Percentiles rank a stretch among this genome's conserved stretches.
Evolutionary conservation across 257 asterid genomes (phyloP).

Genomic region (Solanum boliviense): DNA sequence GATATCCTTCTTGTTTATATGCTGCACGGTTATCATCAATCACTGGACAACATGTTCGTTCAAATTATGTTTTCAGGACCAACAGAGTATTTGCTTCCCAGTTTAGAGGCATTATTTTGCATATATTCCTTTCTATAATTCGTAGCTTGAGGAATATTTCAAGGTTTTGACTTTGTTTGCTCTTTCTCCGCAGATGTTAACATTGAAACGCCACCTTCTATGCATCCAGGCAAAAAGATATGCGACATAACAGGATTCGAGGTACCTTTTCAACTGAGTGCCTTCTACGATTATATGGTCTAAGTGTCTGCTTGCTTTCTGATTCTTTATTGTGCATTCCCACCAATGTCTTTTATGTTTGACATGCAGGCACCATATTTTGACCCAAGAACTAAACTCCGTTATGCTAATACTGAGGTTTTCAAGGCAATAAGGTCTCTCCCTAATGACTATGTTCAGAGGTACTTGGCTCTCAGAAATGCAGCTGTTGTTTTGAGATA

Average conservation of each 20-base stretch:
- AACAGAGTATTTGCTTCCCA: background rate
- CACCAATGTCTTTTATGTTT: background rate
- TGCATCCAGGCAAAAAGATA: slow-evolving; percentile 73
- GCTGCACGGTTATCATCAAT: background rate
- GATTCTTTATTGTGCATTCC: background rate
- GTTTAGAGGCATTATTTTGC: background rate
- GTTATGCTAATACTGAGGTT: slow-evolving; percentile 76
- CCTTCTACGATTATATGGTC: background rate
- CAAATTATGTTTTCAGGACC: background rate
- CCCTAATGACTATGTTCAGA: slow-evolving; percentile 85
- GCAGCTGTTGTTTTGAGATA: slow-evolving; percentile 84
- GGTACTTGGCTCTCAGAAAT: slow-evolving; percentile 85
- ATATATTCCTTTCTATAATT: background rate
- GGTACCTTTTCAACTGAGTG: slow-evolving; percentile 23
- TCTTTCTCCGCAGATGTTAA: slow-evolving; percentile 40
- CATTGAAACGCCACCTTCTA: slow-evolving; percentile 80
- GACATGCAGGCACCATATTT: slow-evolving; percentile 73
- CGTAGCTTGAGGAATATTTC: background rate
- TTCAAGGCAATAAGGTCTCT: slow-evolving; percentile 80
- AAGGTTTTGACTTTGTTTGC: background rate
- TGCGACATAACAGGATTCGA: slow-evolving; percentile 90
- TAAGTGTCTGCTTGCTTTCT: background rate
- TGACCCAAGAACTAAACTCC: slow-evolving; percentile 94
- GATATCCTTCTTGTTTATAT: background rate
- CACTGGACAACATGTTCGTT: background rate